phyloP scores from a whole-genome alignment of 1,284 basidiomycete genomes.

The Papiliotrema flavescens region DNA sequence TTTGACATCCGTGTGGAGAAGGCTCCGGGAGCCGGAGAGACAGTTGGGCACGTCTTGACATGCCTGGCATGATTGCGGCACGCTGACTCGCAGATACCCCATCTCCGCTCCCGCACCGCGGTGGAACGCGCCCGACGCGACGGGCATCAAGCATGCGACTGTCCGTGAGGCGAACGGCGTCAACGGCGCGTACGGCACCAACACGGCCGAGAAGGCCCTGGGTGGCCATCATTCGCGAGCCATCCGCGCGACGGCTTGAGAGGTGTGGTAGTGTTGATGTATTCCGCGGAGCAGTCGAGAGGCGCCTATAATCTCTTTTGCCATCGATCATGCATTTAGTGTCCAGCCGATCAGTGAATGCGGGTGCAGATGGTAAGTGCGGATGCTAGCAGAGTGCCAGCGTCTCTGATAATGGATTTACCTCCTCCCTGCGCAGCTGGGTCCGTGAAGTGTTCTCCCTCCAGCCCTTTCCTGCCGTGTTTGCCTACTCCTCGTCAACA shows the following conservation, averaged over 20 bases:
- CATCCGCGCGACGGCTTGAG: neutral
- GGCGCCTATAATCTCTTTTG: too few relatives aligned
- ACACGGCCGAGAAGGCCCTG: neutral
- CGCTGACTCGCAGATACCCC: neutral
- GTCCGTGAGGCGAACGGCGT: neutral
- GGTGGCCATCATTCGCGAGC: neutral
- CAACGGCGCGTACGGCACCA: neutral
- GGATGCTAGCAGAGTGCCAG: too few relatives aligned
- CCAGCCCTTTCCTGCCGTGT: too few relatives aligned
- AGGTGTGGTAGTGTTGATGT: neutral
- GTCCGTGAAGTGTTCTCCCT: too few relatives aligned
- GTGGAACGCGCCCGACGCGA: neutral
- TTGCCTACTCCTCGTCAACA: neutral
- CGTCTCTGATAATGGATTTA: too few relatives aligned
- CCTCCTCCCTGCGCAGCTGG: too few relatives aligned
- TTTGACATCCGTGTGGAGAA: slow-evolving; percentile 88
- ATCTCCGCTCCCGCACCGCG: neutral
- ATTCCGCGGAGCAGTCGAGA: too few relatives aligned
- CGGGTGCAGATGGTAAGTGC: too few relatives aligned
- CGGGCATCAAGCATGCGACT: neutral
- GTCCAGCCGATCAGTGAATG: too few relatives aligned
- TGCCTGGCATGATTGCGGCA: neutral
- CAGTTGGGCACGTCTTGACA: slow-evolving; percentile 58
- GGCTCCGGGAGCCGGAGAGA: slow-evolving; percentile 71
- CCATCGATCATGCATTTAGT: too few relatives aligned